Percentiles rank a stretch among this genome's conserved stretches.
Conservation (phyloP, 495 filamentous ascomycete genomes). For the Penicillium pancosmium region DNA sequence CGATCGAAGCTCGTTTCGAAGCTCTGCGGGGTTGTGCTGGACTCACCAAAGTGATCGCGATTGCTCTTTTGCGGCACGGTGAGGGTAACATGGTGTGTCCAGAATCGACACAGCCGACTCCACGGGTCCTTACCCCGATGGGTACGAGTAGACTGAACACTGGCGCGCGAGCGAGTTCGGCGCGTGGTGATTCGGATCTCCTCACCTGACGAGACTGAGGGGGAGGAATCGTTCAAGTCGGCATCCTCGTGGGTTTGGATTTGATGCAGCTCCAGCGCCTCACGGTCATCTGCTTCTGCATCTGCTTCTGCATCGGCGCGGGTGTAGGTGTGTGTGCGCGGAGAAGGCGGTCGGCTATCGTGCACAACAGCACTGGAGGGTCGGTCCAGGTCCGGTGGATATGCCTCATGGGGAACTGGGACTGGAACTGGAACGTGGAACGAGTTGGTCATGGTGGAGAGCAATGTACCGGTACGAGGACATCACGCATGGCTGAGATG, state of each 20-base stretch:
- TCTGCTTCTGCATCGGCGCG: no score
- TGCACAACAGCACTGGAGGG: conserved; percentile 10
- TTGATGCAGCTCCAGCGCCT: conserved; percentile 40
- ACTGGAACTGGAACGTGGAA: no score
- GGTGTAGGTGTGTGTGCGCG: no score
- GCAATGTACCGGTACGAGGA: no score
- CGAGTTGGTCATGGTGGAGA: no score
- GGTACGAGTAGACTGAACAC: conserved; percentile 8
- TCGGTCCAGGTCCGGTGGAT: no score
- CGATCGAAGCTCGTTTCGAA: neutral
- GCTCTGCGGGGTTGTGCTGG: neutral
- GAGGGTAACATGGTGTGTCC: conserved; percentile 45
- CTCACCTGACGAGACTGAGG: conserved; percentile 40
- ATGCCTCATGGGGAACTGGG: no score
- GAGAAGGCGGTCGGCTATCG: conserved; percentile 19
- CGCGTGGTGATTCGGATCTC: conserved; percentile 37
- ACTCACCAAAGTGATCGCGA: conserved; percentile 49
- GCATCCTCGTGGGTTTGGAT: conserved; percentile 31
- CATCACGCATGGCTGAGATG: no score
- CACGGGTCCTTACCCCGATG: conserved; percentile 27
- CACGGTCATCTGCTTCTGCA: conserved; percentile 18
- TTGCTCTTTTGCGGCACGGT: conserved; percentile 48
- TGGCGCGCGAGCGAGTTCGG: conserved; percentile 29
- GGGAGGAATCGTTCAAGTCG: conserved; percentile 28
- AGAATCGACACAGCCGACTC: conserved; percentile 35